Base-by-base conservation (phyloP, 2,329 filamentous ascomycete species). In the Peltaster fructicola region DNA sequence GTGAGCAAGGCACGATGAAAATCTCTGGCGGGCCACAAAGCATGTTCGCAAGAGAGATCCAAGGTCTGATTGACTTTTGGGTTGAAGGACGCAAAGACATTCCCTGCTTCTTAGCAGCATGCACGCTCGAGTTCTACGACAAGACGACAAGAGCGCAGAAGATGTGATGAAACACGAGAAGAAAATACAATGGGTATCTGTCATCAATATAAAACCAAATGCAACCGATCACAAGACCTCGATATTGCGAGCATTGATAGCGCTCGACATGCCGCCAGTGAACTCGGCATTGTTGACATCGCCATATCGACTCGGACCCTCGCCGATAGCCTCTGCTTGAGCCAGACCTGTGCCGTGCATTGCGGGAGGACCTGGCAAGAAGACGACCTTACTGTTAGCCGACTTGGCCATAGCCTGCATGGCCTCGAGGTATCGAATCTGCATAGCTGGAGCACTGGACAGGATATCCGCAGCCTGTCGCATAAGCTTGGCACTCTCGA, bases 341-440 rank as follows among this genome's bases (percentile, higher is more conserved):
- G 56, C 52, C 26, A 70, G 46, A 31, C 50, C 65, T 67, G 21
- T 33, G 37, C 7, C 36, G 5, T 25, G 15, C 15, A 18, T 16
- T 8, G 23, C 12, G 14, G 31, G 27, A 8, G 60, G 52, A 6
- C 62, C 69, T 2, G 76, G 77, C 38, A 88, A 48, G 63, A 88
- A 85, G 41, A 85, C 84, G 43, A 88, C 76, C 57, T 90, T 90
- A 53, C 63, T 68, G 54, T 82, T 90, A 23, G 82, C 80, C 0
- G 70, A 69, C 67, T 93, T 95, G 42, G 88, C 88, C 85, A 98
- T 98, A 20, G 80, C 69, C 52, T 95, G 88, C 85, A 95, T 95
- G 4, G 88, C 84, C 58, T 98, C 88, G 38, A 98, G 75, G 53
- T 95, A 95, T 38, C 84, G 65, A 58, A 92, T 92, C 58, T 93